A percentile compares a stretch with the other conserved stretches of the same genome.
Evolutionary conservation across 768 basidiomycete species (phyloP).

Genomic region (Serpula lacrymans): DNA sequence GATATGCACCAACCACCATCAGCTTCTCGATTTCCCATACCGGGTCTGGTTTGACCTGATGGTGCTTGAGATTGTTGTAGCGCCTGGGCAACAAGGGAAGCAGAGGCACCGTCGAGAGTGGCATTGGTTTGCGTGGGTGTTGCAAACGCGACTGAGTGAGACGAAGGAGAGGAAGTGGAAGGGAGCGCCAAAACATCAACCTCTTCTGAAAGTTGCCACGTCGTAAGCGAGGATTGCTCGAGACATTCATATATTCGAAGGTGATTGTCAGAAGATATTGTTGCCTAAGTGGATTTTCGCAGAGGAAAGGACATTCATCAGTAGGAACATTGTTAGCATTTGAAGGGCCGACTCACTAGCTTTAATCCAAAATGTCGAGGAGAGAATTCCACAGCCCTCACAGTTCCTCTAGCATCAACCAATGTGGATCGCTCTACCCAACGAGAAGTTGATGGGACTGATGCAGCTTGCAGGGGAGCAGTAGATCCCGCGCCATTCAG

Average conservation of each 20-base stretch:
- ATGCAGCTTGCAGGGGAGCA: conserved; percentile 9
- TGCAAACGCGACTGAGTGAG: conserved; percentile 58
- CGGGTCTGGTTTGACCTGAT: conserved; percentile 33
- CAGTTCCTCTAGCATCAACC: conserved; percentile 81
- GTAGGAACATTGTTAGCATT: no score
- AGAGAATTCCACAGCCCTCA: conserved; percentile 83
- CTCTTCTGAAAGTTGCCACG: conserved; percentile 75
- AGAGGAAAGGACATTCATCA: not conserved
- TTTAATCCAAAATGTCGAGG: conserved; percentile 88
- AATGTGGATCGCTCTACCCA: conserved; percentile 78
- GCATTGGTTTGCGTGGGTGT: conserved; percentile 68
- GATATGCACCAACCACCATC: conserved; percentile 91
- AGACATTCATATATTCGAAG: conserved; percentile 90
- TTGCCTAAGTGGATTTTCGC: conserved; percentile 50
- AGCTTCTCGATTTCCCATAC: conserved; percentile 68
- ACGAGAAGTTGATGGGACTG: conserved; percentile 35
- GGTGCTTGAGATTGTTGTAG: conserved; percentile 48
- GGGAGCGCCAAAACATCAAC: conserved; percentile 67
- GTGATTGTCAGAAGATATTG: conserved; percentile 83
- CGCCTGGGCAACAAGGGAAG: conserved; percentile 61
- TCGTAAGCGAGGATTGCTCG: conserved; percentile 65
- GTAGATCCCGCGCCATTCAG: no score
- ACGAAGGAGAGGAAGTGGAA: conserved; percentile 33
- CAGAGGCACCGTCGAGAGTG: conserved; percentile 51
- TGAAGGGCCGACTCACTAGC: conserved; percentile 48